phyloP scores from a whole-genome alignment of 352 stramenopile genomes.

The Thalassiosira hispida region DNA sequence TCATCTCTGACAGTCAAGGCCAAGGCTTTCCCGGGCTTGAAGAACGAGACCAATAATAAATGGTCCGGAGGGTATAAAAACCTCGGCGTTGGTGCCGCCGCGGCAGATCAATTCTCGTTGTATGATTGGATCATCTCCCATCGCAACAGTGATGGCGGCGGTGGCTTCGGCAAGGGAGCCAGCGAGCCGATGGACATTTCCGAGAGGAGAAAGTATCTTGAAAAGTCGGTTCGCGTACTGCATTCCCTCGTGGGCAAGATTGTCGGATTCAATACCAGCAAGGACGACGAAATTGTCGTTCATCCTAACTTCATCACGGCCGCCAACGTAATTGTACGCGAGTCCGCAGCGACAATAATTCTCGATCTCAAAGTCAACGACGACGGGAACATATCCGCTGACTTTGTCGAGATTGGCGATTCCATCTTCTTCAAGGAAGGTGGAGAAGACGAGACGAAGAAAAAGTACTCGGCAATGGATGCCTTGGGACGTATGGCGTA shows the following conservation, averaged over 20 bases:
- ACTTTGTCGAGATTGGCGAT: conserved; percentile 24
- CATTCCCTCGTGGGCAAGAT: conserved; percentile 27
- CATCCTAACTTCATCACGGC: conserved; percentile 5
- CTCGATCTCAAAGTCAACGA: no score
- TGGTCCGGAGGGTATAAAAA: no score
- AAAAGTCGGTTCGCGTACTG: conserved; percentile 22
- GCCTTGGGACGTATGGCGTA: conserved; percentile 36
- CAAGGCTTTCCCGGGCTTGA: no score
- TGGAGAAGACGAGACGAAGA: conserved; percentile 7
- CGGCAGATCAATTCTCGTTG: no score
- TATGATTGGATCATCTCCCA: conserved; percentile 17
- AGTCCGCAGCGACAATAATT: no score
- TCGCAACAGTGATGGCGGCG: background rate
- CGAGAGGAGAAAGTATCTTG: conserved; percentile 26
- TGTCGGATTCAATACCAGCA: background rate
- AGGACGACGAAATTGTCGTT: conserved; percentile 1
- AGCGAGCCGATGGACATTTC: conserved; percentile 11
- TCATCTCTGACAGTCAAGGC: no score
- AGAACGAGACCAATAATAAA: no score
- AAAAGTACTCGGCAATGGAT: conserved; percentile 26
- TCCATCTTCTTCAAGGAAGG: background rate
- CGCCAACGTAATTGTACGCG: conserved; percentile 16
- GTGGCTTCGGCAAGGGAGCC: background rate
- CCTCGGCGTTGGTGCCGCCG: no score
- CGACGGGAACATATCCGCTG: background rate